These are phyloP conservation scores for Acarospora socialis DNA, from an alignment of 2,329 filamentous ascomycete genomes.

Conservation along the genomic window DNA sequence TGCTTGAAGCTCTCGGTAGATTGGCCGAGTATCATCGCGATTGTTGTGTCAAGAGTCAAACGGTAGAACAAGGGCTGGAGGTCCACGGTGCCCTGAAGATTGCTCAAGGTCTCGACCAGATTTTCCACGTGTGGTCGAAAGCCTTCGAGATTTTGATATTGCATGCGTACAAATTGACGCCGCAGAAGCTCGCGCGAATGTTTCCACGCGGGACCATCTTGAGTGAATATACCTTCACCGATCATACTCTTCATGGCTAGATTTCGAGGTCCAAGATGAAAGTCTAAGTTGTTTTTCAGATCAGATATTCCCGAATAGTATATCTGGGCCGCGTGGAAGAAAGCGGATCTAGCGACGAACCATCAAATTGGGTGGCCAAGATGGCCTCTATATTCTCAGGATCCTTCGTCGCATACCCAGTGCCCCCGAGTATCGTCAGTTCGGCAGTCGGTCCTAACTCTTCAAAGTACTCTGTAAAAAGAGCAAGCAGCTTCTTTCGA, in stretches of 20 bases:
- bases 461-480: conserved; percentile 7
- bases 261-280: conserved; percentile 16
- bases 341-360: neutral
- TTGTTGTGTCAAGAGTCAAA: conserved; percentile 25
- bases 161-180: conserved; percentile 22
- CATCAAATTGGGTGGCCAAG: conserved; percentile 8
- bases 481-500: conserved; percentile 7
- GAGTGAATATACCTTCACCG: conserved; percentile 24
- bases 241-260: conserved; percentile 18
- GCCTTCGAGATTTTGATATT: conserved; percentile 21
- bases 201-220: conserved; percentile 22
- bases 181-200: conserved; percentile 23
- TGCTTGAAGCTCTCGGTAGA: conserved; percentile 15
- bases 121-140: conserved; percentile 21
- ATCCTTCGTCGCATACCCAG: conserved; percentile 6
- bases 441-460: conserved; percentile 5
- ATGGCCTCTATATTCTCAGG: conserved; percentile 9
- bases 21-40: conserved; percentile 25
- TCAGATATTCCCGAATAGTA: too few species aligned
- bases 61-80: conserved; percentile 27
- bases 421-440: conserved; percentile 6
- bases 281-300: conserved; percentile 13
- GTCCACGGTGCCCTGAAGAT: conserved; percentile 19
- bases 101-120: too few species aligned
- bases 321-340: neutral